Conservation (phyloP, 495 filamentous ascomycete species). For the Tuber magnatum region DNA sequence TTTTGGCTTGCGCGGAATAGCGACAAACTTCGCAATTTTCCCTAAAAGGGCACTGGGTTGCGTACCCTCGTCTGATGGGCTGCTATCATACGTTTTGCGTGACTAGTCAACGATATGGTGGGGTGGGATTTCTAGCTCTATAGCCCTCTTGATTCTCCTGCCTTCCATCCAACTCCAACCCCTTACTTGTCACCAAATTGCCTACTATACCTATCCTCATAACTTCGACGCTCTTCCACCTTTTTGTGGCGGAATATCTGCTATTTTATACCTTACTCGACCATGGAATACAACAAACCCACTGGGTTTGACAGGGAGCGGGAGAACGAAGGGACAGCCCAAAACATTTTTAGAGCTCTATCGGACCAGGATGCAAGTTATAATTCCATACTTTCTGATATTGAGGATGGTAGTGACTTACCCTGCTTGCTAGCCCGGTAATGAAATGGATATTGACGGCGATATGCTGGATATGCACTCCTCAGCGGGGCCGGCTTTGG, state of each 20-base stretch:
- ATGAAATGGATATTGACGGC: background rate
- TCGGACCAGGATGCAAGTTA: background rate
- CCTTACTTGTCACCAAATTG: background rate
- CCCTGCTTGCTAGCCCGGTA: background rate
- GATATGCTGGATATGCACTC: background rate
- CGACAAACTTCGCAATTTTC: background rate
- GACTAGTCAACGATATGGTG: background rate
- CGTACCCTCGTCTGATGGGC: background rate
- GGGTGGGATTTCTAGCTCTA: background rate
- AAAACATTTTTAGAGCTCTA: background rate
- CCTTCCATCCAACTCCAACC: background rate
- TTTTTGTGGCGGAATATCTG: background rate
- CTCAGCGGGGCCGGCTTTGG: background rate
- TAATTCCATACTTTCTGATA: background rate
- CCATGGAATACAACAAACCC: background rate
- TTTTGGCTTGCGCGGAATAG: background rate
- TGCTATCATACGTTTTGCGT: background rate
- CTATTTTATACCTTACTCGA: background rate
- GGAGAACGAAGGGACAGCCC: background rate
- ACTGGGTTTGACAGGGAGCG: background rate
- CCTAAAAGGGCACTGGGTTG: background rate
- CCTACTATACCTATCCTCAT: background rate
- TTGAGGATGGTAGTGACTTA: background rate
- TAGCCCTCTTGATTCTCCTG: background rate
- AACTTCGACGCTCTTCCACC: background rate